Evolutionary conservation across 441 rosid species (phyloP), one percentile per base, ranked within the genome.

Genomic region (Lagerstroemia fauriei): DNA sequence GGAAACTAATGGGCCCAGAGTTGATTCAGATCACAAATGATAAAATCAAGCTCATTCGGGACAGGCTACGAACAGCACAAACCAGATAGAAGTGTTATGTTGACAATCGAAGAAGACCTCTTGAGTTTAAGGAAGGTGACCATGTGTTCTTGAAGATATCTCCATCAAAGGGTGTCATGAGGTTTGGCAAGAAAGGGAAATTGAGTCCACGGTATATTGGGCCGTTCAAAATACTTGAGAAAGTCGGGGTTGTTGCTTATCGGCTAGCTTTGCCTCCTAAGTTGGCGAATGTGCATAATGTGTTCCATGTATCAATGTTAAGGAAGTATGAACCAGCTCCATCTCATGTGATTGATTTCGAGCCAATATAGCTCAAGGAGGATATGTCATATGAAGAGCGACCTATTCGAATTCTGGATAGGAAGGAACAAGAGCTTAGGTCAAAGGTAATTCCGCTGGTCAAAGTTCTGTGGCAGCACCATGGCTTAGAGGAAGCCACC

Each of bases 101-200:
- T 16, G 53, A 50, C 53, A 50, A 50, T 16, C 53, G 53, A 8
- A 10, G 53, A 50, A 11, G 65, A 59, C 17, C 65, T 16, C 22
- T 59, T 59, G 65, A 59, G 65, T 59, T 76, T 48, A 44, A 3
- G 68, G 63, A 46, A 25, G 56, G 80, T 24, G 76, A 76, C 2
- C 18, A 75, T 34, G 76, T 76, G 7, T 41, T 73, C 56, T 46
- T 81, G 18, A 81, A 29, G 14, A n/a, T 61, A 27, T 34, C 72
- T 22, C 61, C 56, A 1, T 31, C 25, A 9, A 81, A 59, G 27
- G 12, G 16, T 4, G 16, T 81, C 7, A 53, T 59, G 27, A 9
- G 71, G 25, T 81, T 57, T 81, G 72, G 73, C 3, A 17, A 34
- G n/a, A 73, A 31, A 17, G 78, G 59, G 0, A 81, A 81, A 41